Evolutionary conservation across 352 stramenopile genomes (phyloP).

Genomic region (Thalassiosira mediterranea): DNA sequence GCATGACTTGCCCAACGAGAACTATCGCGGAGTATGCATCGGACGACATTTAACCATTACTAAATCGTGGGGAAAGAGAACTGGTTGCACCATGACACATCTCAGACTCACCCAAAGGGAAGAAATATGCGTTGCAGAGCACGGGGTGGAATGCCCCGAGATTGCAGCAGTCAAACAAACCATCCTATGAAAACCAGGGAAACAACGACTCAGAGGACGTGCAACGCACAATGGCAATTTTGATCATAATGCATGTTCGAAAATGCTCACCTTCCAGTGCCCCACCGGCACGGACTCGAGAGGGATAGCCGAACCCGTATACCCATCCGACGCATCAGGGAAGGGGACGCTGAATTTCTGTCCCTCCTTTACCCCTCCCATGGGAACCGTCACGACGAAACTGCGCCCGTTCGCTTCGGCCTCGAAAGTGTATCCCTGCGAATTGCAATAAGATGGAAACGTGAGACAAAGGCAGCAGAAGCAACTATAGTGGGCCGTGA

Average conservation of each 20-base stretch:
- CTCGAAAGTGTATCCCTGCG: conserved; percentile 81
- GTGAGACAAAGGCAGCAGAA: too few species aligned
- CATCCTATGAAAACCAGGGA: too few species aligned
- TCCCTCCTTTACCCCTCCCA: conserved; percentile 64
- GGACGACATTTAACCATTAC: conserved; percentile 2
- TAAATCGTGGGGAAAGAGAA: conserved; percentile 1
- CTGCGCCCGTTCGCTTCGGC: conserved; percentile 66
- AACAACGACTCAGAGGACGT: too few species aligned
- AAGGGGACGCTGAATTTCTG: conserved; percentile 66
- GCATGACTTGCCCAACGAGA: background rate
- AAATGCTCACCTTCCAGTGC: too few species aligned
- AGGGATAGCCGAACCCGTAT: too few species aligned
- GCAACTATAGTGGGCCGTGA: too few species aligned
- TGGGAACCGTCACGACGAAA: conserved; percentile 76
- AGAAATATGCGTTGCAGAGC: conserved; percentile 64
- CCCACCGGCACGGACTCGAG: too few species aligned
- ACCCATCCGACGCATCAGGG: conserved; percentile 61
- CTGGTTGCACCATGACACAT: conserved; percentile 17
- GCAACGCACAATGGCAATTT: too few species aligned
- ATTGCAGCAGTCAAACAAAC: conserved; percentile 46
- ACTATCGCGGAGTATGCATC: background rate
- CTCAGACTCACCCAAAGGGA: conserved; percentile 63
- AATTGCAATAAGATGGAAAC: too few species aligned
- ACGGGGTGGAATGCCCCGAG: conserved; percentile 64
- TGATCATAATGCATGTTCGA: too few species aligned